Evolutionary conservation across 345 rosid species (phyloP).

Genomic region (Clausena lansium): DNA sequence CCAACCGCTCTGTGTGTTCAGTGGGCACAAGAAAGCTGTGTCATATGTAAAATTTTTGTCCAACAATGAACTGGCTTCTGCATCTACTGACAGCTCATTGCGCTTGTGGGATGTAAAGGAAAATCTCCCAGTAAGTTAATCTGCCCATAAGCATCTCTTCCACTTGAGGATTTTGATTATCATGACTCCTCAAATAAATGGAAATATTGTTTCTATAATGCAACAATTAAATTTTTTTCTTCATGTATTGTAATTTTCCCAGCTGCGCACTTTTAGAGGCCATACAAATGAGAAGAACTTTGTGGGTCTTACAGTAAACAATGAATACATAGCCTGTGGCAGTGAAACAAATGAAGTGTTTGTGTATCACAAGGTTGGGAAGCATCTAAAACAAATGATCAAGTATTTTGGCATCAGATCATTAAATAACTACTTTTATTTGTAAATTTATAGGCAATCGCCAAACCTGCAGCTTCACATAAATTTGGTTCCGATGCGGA

Average conservation of each 20-base stretch:
- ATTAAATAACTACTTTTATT: neutral
- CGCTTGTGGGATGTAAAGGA: constrained; percentile 65
- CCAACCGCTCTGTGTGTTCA: constrained; percentile 51
- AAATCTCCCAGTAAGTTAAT: constrained; percentile 43
- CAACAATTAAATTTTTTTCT: neutral
- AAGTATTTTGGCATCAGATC: neutral
- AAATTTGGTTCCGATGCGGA: constrained; percentile 45
- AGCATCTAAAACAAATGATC: neutral
- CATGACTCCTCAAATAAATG: neutral
- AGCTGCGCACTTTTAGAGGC: constrained; percentile 55
- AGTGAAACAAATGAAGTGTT: constrained; percentile 72
- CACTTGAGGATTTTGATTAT: neutral
- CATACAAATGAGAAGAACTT: constrained; percentile 61
- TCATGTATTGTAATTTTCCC: constrained; percentile 18
- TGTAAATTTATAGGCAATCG: constrained; percentile 43
- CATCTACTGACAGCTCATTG: constrained; percentile 54
- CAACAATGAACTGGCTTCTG: constrained; percentile 59
- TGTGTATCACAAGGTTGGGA: constrained; percentile 63
- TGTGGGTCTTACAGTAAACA: constrained; percentile 58
- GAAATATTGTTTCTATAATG: neutral
- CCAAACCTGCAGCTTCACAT: constrained; percentile 49
- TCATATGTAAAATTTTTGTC: constrained; percentile 70
- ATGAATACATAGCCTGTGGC: constrained; percentile 60
- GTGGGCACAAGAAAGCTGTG: constrained; percentile 62
- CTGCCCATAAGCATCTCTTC: neutral